Evolutionary conservation across 352 stramenopile species (phyloP).

Genomic region (Globisporangium abappressorium): DNA sequence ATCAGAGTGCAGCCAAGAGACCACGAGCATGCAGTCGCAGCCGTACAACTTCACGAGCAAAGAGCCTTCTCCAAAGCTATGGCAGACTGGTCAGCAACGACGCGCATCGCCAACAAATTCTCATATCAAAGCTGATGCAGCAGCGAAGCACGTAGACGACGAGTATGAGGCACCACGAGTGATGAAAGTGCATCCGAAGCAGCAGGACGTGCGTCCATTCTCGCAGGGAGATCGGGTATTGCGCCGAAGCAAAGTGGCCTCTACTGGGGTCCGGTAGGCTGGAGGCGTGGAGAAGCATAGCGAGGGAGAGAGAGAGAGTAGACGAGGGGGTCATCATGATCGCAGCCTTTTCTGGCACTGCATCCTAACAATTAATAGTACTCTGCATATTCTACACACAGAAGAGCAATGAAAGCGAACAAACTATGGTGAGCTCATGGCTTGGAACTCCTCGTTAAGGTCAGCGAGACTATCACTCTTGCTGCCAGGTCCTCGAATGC

Average conservation of each 20-base stretch:
- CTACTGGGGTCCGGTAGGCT: conserved; percentile 31
- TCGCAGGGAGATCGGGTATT: conserved; percentile 40
- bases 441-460: background rate
- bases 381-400: background rate
- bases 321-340: background rate
- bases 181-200: conserved; percentile 56
- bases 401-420: background rate
- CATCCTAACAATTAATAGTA: background rate
- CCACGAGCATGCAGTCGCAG: conserved; percentile 1
- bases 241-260: conserved; percentile 49
- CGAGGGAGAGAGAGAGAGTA: background rate
- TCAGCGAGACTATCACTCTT: background rate
- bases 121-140: background rate
- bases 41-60: background rate
- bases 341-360: background rate
- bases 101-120: background rate
- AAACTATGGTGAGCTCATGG: background rate
- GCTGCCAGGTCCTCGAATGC: background rate
- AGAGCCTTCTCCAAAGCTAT: conserved; percentile 10
- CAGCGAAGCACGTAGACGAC: conserved; percentile 17
- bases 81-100: conserved; percentile 7
- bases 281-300: background rate
- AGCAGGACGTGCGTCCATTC: conserved; percentile 52
- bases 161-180: conserved; percentile 38
- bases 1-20: conserved; percentile 14